These are phyloP conservation scores for Penicillium capsulatum DNA, from an alignment of 2,329 filamentous ascomycete species.

Conservation along the genomic window DNA sequence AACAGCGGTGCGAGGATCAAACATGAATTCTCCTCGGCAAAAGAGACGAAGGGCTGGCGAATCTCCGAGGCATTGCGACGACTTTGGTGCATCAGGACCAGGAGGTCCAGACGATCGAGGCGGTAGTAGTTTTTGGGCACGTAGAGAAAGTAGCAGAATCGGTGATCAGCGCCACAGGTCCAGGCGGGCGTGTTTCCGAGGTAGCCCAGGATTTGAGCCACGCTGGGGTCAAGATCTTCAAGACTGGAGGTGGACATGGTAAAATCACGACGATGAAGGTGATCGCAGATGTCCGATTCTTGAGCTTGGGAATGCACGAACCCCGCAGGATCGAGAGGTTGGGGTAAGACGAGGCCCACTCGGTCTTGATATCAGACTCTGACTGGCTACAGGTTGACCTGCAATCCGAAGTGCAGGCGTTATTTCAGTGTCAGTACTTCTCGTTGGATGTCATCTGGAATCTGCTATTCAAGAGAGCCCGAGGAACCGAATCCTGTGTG, in stretches of 20 bases:
- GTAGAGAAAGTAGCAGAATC: conserved; percentile 1
- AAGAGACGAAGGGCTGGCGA: not conserved
- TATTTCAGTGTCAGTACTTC: too few relatives aligned
- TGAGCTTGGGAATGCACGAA: too few relatives aligned
- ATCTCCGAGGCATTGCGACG: not conserved
- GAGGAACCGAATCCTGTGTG: too few relatives aligned
- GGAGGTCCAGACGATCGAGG: not conserved
- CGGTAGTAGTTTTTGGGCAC: not conserved
- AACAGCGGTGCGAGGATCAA: conserved; percentile 1
- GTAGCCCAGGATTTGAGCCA: not conserved
- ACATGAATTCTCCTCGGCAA: not conserved
- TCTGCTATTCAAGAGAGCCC: too few relatives aligned
- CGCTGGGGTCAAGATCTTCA: not conserved
- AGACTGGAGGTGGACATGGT: not conserved
- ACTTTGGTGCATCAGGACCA: not conserved
- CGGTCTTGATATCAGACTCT: too few relatives aligned
- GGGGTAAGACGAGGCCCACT: too few relatives aligned
- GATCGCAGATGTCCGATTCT: too few relatives aligned
- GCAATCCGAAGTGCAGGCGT: too few relatives aligned
- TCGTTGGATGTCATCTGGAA: too few relatives aligned
- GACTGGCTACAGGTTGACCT: too few relatives aligned
- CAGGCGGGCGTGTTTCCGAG: conserved; percentile 2
- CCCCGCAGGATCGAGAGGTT: too few relatives aligned
- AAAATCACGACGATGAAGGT: too few relatives aligned
- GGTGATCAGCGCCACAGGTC: not conserved